Base-by-base conservation (phyloP, 352 stramenopile genomes). In the Pythium angustatum region DNA sequence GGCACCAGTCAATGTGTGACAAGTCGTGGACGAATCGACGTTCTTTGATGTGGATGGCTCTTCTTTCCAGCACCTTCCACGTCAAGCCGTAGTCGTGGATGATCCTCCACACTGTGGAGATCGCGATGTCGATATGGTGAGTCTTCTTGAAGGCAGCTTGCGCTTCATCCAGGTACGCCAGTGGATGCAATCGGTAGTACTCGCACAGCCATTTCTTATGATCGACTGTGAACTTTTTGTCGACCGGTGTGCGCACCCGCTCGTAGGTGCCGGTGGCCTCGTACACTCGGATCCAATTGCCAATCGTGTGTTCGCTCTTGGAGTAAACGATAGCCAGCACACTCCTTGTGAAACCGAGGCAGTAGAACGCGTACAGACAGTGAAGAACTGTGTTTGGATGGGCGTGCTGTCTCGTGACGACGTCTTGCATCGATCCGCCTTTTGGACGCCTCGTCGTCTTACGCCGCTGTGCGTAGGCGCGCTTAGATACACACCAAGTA, bases 11-110 rank as follows among this genome's bases (percentile, higher is more conserved):
- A 1, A 79, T 53, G 38, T 0, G 36, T 5, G 8, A n/a, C 36
- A 27, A 77, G 44, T 80, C 73, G 28, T 72, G 8, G 12, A 73
- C 47, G 33, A 74, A 77, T 1, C 62, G 48, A 31, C n/a, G 15
- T 14, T 77, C 65, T 24, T 73, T 73, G 2, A 77, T 56, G 40
- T 74, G 64, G 48, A 77, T 72, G 6, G 66, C 65, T 3, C 70
- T 22, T 12, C 54, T 34, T 45, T 77, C 66, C 14, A 77, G 26
- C 10, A 69, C 70, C 36, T 71, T 77, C 62, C 70, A 65, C 1
- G 70, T 77, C n/a, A 77, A 43, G 0, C 65, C 58, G 11, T 22
- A 22, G 1, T 52, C 30, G 33, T 75, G 11, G 27, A 62, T 11
- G 56, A 49, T 76, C 63, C 61, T 24, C 26, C 28, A 69, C 14